These are phyloP conservation scores for Cytospora leucostoma DNA, from an alignment of 2,329 filamentous ascomycete genomes.

Conservation along the genomic window DNA sequence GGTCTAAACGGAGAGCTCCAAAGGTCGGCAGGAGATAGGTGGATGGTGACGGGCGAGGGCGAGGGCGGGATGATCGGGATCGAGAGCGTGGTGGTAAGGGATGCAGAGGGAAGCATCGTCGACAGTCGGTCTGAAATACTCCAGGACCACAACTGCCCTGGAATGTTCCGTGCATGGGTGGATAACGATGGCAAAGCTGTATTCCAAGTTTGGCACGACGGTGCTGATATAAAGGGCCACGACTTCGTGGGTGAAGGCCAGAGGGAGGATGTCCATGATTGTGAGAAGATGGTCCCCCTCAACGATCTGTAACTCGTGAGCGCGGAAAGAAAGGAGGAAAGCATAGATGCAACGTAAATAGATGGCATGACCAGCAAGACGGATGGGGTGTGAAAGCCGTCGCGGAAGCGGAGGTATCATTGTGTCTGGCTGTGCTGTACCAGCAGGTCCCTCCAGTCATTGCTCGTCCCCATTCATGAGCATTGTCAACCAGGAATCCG, in stretches of 20 bases:
- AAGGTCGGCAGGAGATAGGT: constrained; percentile 71
- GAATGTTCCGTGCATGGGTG: constrained; percentile 83
- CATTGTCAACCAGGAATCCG: constrained; percentile 13
- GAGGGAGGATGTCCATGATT: constrained; percentile 10
- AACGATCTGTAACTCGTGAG: constrained; percentile 4
- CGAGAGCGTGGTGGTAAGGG: constrained; percentile 55
- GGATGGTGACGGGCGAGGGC: constrained; percentile 74
- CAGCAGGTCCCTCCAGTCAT: constrained; percentile 2
- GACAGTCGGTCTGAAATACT: constrained; percentile 56
- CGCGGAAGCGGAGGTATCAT: constrained; percentile 23
- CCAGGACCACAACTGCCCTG: constrained; percentile 81
- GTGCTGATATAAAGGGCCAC: constrained; percentile 1
- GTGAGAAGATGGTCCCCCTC: constrained; percentile 1
- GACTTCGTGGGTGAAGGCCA: constrained; percentile 13
- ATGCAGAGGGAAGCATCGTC: constrained; percentile 45
- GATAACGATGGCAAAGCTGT: constrained; percentile 60
- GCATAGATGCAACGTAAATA: neutral
- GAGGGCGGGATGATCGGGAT: constrained; percentile 86
- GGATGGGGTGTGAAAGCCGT: neutral
- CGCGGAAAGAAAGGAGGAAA: neutral
- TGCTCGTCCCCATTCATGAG: constrained; percentile 3
- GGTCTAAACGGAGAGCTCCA: constrained; percentile 75
- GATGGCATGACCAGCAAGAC: neutral
- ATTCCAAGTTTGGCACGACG: constrained; percentile 57
- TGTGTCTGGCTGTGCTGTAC: constrained; percentile 24